A percentile compares a stretch with the other conserved stretches of the same genome.
phyloP scores from a whole-genome alignment of 148 eudicot genomes.

The Selenicereus undatus region DNA sequence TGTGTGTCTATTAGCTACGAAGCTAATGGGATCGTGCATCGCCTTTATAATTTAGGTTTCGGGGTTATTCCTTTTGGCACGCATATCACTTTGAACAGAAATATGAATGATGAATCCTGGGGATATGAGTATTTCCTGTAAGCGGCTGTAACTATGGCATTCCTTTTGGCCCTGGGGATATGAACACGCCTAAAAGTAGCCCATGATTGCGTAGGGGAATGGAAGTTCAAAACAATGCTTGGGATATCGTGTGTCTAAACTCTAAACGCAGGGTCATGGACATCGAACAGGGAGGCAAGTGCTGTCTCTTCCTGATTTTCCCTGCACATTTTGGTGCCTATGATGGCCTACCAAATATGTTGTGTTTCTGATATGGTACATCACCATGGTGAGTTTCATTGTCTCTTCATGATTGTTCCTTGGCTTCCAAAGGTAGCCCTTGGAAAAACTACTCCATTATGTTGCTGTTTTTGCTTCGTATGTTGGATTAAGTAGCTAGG shows the following conservation, averaged over 20 bases:
- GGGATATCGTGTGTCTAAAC: not conserved
- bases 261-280: not conserved
- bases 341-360: not conserved
- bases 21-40: no score
- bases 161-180: not conserved
- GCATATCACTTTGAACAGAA: not conserved
- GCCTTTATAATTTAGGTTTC: no score
- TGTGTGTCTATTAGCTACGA: no score
- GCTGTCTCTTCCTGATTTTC: not conserved
- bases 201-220: not conserved
- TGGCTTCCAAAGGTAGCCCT: no score
- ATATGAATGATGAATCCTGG: not conserved
- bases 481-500: not conserved
- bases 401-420: no score
- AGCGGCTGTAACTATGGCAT: not conserved
- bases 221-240: not conserved
- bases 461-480: not conserved
- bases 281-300: not conserved
- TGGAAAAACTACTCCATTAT: not conserved
- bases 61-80: no score
- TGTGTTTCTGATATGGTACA: no score
- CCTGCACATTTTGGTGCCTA: not conserved
- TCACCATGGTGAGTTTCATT: no score
- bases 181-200: not conserved
- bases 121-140: not conserved